A percentile compares a stretch with the other conserved stretches of the same genome.
These are phyloP conservation scores for Chytridiales sp. DNA, from an alignment of 371 early-diverging fungal species.

Conservation along the genomic window DNA sequence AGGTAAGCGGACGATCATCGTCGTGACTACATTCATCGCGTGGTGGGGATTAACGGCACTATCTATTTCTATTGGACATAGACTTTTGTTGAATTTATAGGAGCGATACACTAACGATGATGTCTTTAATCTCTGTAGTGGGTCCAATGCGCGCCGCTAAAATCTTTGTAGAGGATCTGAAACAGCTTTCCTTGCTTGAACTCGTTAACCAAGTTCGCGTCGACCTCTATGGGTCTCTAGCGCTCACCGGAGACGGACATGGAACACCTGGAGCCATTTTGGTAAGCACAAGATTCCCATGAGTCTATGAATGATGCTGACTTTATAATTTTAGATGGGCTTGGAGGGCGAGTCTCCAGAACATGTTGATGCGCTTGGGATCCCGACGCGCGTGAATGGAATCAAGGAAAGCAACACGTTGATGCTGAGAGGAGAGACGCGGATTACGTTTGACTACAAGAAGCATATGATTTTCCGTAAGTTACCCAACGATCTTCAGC, in stretches of 20 bases:
- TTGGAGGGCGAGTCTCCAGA: slow-evolving; percentile 92
- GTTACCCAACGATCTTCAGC: background rate
- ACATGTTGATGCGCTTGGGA: slow-evolving; percentile 78
- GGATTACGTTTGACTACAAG: slow-evolving; percentile 78
- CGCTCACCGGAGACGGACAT: slow-evolving; percentile 93
- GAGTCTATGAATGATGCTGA: background rate
- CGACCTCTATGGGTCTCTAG: slow-evolving; percentile 91
- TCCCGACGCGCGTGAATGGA: slow-evolving; percentile 68
- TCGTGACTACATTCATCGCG: background rate
- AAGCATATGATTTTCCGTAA: slow-evolving; percentile 76
- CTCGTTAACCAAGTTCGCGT: slow-evolving; percentile 66
- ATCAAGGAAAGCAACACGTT: slow-evolving; percentile 71
- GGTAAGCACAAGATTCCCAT: slow-evolving; percentile 19
- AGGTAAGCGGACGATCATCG: no score
- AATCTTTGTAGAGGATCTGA: slow-evolving; percentile 85
- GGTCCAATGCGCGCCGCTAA: slow-evolving; percentile 97
- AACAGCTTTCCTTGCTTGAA: slow-evolving; percentile 63
- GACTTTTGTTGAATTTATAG: slow-evolving; percentile 37
- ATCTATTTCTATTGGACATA: background rate
- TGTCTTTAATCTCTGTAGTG: slow-evolving; percentile 49
- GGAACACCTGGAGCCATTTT: slow-evolving; percentile 89
- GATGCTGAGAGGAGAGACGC: slow-evolving; percentile 70
- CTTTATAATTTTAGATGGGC: slow-evolving; percentile 28
- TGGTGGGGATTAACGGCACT: background rate
- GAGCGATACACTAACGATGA: background rate